Evolutionary conservation across 495 filamentous ascomycete genomes (phyloP), one percentile per base, ranked within the genome.

Genomic region (Penicillium herquei): DNA sequence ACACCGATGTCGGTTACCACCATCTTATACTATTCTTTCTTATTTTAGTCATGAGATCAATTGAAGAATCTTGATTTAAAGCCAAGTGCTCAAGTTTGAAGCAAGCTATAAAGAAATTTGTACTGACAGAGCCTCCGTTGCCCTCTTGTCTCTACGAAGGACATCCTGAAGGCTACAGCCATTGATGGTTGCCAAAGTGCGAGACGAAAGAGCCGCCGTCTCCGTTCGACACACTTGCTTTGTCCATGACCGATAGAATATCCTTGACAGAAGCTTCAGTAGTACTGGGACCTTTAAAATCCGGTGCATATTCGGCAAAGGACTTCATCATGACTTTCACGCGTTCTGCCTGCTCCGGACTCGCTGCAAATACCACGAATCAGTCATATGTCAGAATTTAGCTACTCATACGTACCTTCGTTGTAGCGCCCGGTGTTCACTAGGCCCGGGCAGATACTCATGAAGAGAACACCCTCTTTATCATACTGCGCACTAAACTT

Each of bases 141-240:
- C n/a, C n/a, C n/a, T n/a, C n/a, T n/a, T n/a, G n/a, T n/a, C n/a
- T n/a, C n/a, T n/a, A n/a, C n/a, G n/a, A n/a, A n/a, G n/a, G 21
- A 4, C 21, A 26, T 4, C 4, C 21, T 26, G 21, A 26, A 4
- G 21, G 4, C 21, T 62, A 69, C 10, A 69, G 30, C 78, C 81
- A 83, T 51, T 76, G 68, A 64, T 81, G 79, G 50, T 77, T 82
- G 6, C 82, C 81, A 51, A 67, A 58, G 31, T 85, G 83, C 6
- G 81, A 84, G 0, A 85, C 32, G 59, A 81, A 82, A 0, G 70
- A 55, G 5, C 84, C 84, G 7, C 71, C 79, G 55, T 77, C 41
- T 3, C 80, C 79, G 37, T 66, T 65, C 47, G 80, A 75, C 6
- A 84, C 66, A 33, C 69, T 80, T 11, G 76, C 65, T 6, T 67